Base-by-base conservation (phyloP, 345 rosid species). In the Reutealis trisperma region DNA sequence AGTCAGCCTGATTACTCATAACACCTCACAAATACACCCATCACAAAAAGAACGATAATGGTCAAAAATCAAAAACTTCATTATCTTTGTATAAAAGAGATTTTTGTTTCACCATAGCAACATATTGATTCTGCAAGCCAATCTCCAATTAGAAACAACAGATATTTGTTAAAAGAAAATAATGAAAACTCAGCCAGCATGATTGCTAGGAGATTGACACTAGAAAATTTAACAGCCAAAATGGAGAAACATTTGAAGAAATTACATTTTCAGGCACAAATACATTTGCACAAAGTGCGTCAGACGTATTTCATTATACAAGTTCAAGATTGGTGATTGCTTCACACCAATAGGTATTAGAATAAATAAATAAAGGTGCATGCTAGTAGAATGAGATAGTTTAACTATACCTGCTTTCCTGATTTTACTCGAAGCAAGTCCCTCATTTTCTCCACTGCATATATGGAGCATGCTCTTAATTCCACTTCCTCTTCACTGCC, bases 401-500 rank as follows among this genome's bases (percentile, higher is more conserved):
- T 65, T n/a, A 58, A 45, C 32, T n/a, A 51, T 78, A 92, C 97
- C 94, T 88, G 90, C 75, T 83, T 90, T 83, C 92, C 92, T 61
- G 80, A 85, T 81, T 89, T 92, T 30, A 6, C 81, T 41, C 68
- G 69, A 57, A 92, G 74, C 76, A 90, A 57, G 81, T 90, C 97
- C 86, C 87, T 82, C 84, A 90, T 88, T 83, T 89, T 90, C 85
- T 92, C 97, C 75, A 90, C 97, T 45, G 97, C 97, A 86, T 88
- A 84, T 72, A 92, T 76, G 45, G 97, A 86, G 81, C 94, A 92
- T 63, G 97, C 97, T 67, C 94, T 88, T 62, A 90, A 82, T 85
- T 92, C 97, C 70, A 92, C 83, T 83, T 92, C 97, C 87, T 92
- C 94, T 79, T 92, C 92, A 49, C 89, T 89, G 67, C 97, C 97